A percentile compares a stretch with the other conserved stretches of the same genome.
Evolutionary conservation across 108 stramenopile genomes (phyloP).

Genomic region (Pelagomonas calceolata): DNA sequence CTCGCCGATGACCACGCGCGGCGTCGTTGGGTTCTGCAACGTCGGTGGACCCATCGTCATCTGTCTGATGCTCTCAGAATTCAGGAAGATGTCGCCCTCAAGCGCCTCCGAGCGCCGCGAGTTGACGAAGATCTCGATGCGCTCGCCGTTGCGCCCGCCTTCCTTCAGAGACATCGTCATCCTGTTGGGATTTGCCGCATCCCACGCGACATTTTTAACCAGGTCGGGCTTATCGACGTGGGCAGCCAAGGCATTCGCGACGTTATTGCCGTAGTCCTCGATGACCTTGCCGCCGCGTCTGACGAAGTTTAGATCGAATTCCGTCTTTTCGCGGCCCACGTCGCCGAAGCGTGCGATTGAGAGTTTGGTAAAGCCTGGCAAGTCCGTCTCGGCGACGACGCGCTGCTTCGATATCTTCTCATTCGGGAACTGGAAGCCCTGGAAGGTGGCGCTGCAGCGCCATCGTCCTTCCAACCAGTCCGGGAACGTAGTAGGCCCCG

Average conservation of each 20-base stretch:
- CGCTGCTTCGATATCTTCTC: conserved; percentile 4
- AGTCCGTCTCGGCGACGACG: neutral
- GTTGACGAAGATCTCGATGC: conserved; percentile 8
- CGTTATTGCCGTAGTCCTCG: neutral
- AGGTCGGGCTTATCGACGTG: neutral
- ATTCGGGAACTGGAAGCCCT: conserved; percentile 5
- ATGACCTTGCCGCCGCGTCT: neutral
- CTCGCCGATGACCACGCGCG: conserved; percentile 8
- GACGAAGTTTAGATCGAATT: neutral
- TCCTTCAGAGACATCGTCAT: neutral
- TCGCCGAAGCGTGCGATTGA: conserved; percentile 8
- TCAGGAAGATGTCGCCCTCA: neutral
- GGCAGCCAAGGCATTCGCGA: neutral
- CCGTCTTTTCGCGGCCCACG: neutral
- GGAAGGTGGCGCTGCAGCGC: neutral
- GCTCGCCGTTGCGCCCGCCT: conserved; percentile 6
- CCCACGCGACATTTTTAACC: neutral
- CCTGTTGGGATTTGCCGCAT: neutral
- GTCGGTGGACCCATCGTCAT: conserved; percentile 2
- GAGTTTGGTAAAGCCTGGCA: conserved; percentile 6
- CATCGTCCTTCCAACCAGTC: conserved; percentile 2
- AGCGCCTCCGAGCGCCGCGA: neutral
- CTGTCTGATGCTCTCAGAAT: neutral
- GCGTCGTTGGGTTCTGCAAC: neutral
- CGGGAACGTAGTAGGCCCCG: neutral